phyloP scores from a whole-genome alignment of 805 yeast species.

The Babjeviella inositovora region DNA sequence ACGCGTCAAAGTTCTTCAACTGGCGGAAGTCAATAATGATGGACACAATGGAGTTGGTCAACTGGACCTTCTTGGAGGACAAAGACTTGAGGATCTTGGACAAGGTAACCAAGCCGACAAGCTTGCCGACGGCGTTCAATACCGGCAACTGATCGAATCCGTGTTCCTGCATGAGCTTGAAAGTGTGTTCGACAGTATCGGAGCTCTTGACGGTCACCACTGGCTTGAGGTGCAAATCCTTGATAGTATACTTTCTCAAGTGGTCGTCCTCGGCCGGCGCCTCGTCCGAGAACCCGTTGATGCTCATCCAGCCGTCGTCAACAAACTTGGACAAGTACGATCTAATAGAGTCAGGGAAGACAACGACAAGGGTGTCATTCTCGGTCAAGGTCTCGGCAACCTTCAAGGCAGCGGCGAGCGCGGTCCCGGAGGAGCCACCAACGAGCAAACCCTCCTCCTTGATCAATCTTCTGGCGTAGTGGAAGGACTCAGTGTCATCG shows the following conservation, averaged over 20 bases:
- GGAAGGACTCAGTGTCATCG: slow-evolving; percentile 67
- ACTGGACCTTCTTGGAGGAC: slow-evolving; percentile 40
- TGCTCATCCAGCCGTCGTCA: slow-evolving; percentile 82
- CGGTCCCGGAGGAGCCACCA: slow-evolving; percentile 84
- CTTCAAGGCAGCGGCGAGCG: slow-evolving; percentile 63
- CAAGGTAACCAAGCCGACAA: slow-evolving; percentile 64
- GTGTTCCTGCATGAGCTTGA: slow-evolving; percentile 53
- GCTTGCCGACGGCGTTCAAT: slow-evolving; percentile 34
- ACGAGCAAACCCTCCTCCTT: slow-evolving; percentile 75
- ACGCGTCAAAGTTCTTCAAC: slow-evolving; percentile 49
- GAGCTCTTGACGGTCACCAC: slow-evolving; percentile 56
- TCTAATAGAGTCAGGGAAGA: slow-evolving; percentile 78
- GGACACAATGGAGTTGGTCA: slow-evolving; percentile 35
- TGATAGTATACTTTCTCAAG: slow-evolving; percentile 29
- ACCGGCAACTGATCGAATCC: slow-evolving; percentile 84
- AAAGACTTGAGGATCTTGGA: slow-evolving; percentile 55
- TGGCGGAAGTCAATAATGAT: slow-evolving; percentile 65
- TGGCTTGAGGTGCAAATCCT: slow-evolving; percentile 60
- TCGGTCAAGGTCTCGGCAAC: slow-evolving; percentile 54
- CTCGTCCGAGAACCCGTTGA: slow-evolving; percentile 56
- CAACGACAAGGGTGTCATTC: slow-evolving; percentile 62
- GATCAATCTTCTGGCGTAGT: slow-evolving; percentile 68
- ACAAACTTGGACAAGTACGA: slow-evolving; percentile 78
- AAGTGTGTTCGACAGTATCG: slow-evolving; percentile 47
- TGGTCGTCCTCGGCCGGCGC: slow-evolving; percentile 21